Percentiles rank a stretch among this genome's conserved stretches.
Conservation (phyloP, 1,139 yeast genomes). For the Zhuliangozyma blackwelliae region DNA sequence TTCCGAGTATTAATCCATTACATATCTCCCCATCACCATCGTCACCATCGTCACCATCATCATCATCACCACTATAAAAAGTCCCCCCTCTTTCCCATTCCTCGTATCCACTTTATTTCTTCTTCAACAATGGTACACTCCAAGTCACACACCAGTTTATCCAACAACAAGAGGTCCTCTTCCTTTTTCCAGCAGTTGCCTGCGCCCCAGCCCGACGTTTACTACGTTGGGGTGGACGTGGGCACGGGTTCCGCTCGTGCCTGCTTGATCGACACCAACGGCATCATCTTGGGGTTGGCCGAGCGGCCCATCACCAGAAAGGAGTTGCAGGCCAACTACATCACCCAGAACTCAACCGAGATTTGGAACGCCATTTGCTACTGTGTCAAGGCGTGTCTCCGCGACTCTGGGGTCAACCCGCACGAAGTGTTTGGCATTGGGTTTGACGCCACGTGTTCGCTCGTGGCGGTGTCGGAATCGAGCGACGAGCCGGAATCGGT, state of each 20-base stretch:
- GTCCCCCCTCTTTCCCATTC: not conserved
- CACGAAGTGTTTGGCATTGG: constrained; percentile 77
- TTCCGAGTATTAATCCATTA: too few species aligned
- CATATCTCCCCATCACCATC: not conserved
- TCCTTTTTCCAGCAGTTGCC: constrained; percentile 36
- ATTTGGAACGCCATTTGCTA: constrained; percentile 87
- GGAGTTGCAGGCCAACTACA: constrained; percentile 65
- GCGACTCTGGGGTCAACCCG: constrained; percentile 72
- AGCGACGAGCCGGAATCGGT: constrained; percentile 76
- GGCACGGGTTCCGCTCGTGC: constrained; percentile 98
- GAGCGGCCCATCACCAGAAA: constrained; percentile 77
- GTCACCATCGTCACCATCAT: too few species aligned
- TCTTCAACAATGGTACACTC: constrained; percentile 8
- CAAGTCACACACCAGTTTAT: constrained; percentile 31
- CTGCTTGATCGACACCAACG: constrained; percentile 77
- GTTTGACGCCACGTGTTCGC: constrained; percentile 95
- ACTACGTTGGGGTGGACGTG: constrained; percentile 90
- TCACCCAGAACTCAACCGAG: constrained; percentile 86
- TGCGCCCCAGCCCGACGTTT: constrained; percentile 48
- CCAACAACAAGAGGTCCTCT: constrained; percentile 34
- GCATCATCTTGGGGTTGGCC: constrained; percentile 76
- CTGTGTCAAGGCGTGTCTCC: constrained; percentile 70
- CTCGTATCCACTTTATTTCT: not conserved
- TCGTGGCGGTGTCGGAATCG: constrained; percentile 70
- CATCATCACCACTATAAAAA: not conserved